These are phyloP conservation scores for Fraxinus sp. DNA, from an alignment of 305 asterid species.

Conservation along the genomic window DNA sequence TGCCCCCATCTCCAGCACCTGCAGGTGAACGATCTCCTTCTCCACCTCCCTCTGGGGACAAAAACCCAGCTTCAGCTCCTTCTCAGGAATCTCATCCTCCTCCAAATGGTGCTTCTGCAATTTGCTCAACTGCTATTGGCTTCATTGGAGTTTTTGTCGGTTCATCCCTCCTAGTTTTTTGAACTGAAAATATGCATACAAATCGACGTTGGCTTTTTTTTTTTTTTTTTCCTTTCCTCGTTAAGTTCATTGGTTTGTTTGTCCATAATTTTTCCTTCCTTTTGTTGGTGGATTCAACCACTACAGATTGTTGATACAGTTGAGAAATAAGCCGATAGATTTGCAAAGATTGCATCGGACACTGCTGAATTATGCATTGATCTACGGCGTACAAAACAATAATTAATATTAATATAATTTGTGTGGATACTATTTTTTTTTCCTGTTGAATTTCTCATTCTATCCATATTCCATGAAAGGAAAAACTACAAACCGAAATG, in stretches of 20 bases:
- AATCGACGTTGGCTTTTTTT: neutral
- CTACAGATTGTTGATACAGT: constrained; percentile 22
- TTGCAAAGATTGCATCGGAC: constrained; percentile 15
- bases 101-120: constrained; percentile 42
- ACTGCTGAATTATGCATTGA: constrained; percentile 8
- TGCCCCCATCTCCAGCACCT: constrained; percentile 61
- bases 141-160: constrained; percentile 42
- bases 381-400: constrained; percentile 21
- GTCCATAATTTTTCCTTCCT: constrained; percentile 27
- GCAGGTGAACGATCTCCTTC: constrained; percentile 42
- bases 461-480: neutral
- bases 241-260: constrained; percentile 26
- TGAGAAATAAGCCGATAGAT: constrained; percentile 37
- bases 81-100: constrained; percentile 43
- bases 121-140: constrained; percentile 33
- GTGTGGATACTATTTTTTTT: neutral
- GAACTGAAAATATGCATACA: constrained; percentile 24
- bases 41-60: constrained; percentile 40
- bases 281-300: constrained; percentile 7
- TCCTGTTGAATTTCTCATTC: neutral
- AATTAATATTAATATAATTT: constrained; percentile 21
- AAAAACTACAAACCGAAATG: neutral
- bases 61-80: constrained; percentile 53
- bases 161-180: constrained; percentile 42
- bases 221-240: neutral